Conservation (phyloP, 1,284 basidiomycete genomes). For the Apiotrichum veenhuisii region DNA sequence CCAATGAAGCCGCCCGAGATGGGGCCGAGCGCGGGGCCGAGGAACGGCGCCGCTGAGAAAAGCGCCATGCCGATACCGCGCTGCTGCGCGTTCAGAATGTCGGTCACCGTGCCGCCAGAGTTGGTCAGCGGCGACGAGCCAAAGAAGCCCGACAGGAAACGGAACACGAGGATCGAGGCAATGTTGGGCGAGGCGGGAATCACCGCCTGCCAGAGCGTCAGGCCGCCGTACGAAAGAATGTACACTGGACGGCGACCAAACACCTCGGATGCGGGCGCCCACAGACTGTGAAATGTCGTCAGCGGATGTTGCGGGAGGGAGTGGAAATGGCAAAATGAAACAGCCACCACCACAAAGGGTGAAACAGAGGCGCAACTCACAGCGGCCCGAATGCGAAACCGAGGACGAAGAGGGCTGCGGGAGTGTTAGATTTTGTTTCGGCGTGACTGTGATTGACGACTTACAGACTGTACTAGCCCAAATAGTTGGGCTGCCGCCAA, state of each 20-base stretch:
- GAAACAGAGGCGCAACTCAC: too few species aligned
- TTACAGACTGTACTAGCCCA: conserved; percentile 27
- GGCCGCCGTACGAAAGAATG: conserved; percentile 43
- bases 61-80: conserved; percentile 48
- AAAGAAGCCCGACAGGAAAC: conserved; percentile 50
- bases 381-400: conserved; percentile 12
- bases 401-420: conserved; percentile 9
- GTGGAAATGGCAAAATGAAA: too few species aligned
- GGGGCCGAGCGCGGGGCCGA: conserved; percentile 50
- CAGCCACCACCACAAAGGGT: too few species aligned
- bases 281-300: conserved; percentile 27
- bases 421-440: not conserved
- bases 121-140: conserved; percentile 51
- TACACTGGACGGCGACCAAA: conserved; percentile 42
- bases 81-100: conserved; percentile 47
- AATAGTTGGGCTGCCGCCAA: conserved; percentile 2
- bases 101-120: conserved; percentile 45
- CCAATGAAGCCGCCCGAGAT: conserved; percentile 18
- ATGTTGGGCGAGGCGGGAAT: conserved; percentile 47
- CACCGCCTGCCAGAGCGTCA: conserved; percentile 49
- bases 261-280: conserved; percentile 32
- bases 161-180: conserved; percentile 47
- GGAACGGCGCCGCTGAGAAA: conserved; percentile 47
- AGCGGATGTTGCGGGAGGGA: too few species aligned
- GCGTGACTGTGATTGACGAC: conserved; percentile 6